phyloP scores from a whole-genome alignment of 768 basidiomycete species.

The Fistulinella prunicolor region DNA sequence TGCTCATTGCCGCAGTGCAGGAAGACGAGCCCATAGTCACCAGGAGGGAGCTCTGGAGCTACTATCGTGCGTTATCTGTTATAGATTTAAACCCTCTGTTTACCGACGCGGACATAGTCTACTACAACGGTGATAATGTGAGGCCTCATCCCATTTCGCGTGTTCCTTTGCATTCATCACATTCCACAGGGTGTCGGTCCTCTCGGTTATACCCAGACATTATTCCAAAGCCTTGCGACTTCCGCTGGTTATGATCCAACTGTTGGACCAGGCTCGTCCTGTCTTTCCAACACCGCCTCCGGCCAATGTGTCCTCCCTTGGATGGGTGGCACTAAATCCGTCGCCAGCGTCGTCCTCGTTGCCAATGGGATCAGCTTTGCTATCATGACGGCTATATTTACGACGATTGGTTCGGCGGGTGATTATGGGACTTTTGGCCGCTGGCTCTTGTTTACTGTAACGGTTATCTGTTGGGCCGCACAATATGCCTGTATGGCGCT shows the following conservation, averaged over 20 bases:
- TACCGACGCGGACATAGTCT: conserved; percentile 44
- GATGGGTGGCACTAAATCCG: conserved; percentile 67
- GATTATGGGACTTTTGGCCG: conserved; percentile 56
- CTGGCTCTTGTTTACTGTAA: conserved; percentile 71
- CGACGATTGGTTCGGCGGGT: conserved; percentile 57
- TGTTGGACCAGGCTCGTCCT: conserved; percentile 68
- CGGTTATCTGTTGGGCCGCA: conserved; percentile 75
- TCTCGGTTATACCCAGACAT: conserved; percentile 62
- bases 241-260: conserved; percentile 74
- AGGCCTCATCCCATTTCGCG: conserved; percentile 6
- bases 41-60: conserved; percentile 73
- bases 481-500: conserved; percentile 77
- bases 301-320: conserved; percentile 79
- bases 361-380: conserved; percentile 77
- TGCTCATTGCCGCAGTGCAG: conserved; percentile 39
- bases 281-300: conserved; percentile 52
- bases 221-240: conserved; percentile 70
- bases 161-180: neutral
- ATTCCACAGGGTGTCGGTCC: conserved; percentile 62
- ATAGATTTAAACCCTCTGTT: neutral
- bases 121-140: conserved; percentile 80
- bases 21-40: conserved; percentile 69
- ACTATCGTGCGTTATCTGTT: conserved; percentile 49
- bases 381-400: conserved; percentile 79
- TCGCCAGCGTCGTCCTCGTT: conserved; percentile 74